Evolutionary conservation across 805 yeast genomes (phyloP).

Genomic region (Wickerhamomyces chaumierensis): DNA sequence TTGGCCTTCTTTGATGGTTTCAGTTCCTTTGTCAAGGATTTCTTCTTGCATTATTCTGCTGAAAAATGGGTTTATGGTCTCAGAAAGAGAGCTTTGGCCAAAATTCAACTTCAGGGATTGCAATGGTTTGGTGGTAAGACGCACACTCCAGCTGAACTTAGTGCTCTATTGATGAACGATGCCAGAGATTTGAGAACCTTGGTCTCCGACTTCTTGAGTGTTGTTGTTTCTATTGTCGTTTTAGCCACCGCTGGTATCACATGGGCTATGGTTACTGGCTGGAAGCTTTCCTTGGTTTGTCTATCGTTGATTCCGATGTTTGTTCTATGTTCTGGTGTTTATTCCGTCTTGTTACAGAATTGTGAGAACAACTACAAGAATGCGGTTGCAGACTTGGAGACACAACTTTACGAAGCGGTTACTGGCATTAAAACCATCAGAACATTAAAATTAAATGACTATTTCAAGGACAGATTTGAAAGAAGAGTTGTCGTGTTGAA

Average conservation of each 20-base stretch:
- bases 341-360: constrained; percentile 37
- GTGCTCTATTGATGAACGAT: constrained; percentile 70
- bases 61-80: constrained; percentile 56
- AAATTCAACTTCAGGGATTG: constrained; percentile 39
- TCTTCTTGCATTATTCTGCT: constrained; percentile 42
- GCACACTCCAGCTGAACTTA: constrained; percentile 37
- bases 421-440: constrained; percentile 53
- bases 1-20: constrained; percentile 57
- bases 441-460: constrained; percentile 37
- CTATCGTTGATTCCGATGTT: constrained; percentile 64
- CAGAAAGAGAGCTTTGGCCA: constrained; percentile 36
- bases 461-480: constrained; percentile 32
- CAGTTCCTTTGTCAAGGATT: constrained; percentile 38
- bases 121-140: constrained; percentile 36
- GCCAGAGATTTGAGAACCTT: constrained; percentile 63
- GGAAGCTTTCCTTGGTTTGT: constrained; percentile 83
- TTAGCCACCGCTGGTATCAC: constrained; percentile 49
- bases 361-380: constrained; percentile 54
- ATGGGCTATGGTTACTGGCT: constrained; percentile 74
- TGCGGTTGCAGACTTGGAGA: constrained; percentile 43
- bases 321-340: constrained; percentile 35
- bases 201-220: constrained; percentile 49
- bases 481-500: constrained; percentile 21
- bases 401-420: constrained; percentile 38
- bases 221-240: constrained; percentile 39